Evolutionary conservation across 2,329 filamentous ascomycete genomes (phyloP).

Genomic region (Aspergillus sp.): DNA sequence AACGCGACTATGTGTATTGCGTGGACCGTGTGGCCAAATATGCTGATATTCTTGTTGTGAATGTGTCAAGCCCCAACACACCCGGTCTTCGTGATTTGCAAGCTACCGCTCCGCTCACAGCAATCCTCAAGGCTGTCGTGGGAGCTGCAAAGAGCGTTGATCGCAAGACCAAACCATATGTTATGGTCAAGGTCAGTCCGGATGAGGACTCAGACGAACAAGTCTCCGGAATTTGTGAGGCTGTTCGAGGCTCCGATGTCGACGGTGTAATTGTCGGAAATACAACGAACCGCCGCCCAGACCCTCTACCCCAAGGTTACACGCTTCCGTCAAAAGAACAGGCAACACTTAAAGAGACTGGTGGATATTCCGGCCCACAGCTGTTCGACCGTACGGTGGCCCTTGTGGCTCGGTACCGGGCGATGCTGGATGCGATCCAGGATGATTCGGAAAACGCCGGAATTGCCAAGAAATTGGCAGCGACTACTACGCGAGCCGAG

Average conservation of each 20-base stretch:
- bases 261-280: slow-evolving; percentile 97
- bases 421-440: slow-evolving; percentile 59
- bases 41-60: slow-evolving; percentile 95
- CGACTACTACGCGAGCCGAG: slow-evolving; percentile 18
- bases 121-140: slow-evolving; percentile 79
- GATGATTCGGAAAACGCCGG: slow-evolving; percentile 15
- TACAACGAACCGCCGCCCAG: slow-evolving; percentile 81
- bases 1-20: slow-evolving; percentile 80
- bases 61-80: slow-evolving; percentile 95
- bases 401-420: slow-evolving; percentile 77
- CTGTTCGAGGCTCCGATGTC: slow-evolving; percentile 78
- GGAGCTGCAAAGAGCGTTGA: slow-evolving; percentile 68
- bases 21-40: slow-evolving; percentile 80
- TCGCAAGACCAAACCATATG: slow-evolving; percentile 70
- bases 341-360: slow-evolving; percentile 69
- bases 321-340: slow-evolving; percentile 66
- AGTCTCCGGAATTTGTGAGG: slow-evolving; percentile 83
- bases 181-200: slow-evolving; percentile 98
- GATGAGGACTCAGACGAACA: slow-evolving; percentile 87
- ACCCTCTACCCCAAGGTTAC: slow-evolving; percentile 67
- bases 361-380: slow-evolving; percentile 87
- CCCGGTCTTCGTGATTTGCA: slow-evolving; percentile 87
- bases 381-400: slow-evolving; percentile 78
- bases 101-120: slow-evolving; percentile 76
- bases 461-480: slow-evolving; percentile 11